Base-by-base conservation (phyloP, 768 basidiomycete genomes). In the Mycena epipterygia region DNA sequence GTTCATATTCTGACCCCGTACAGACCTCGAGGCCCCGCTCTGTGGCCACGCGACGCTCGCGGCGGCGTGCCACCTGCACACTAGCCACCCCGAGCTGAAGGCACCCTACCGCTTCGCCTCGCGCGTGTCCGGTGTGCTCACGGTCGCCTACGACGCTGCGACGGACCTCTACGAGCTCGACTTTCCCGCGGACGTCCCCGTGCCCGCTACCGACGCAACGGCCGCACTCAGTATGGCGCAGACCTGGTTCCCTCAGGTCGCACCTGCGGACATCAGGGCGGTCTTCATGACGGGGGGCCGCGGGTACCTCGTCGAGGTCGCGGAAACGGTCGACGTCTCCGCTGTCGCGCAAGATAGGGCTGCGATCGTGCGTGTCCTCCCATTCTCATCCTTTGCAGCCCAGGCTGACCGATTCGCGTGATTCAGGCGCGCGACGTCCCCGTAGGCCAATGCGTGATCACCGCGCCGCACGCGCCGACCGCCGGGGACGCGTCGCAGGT, bases 41-140 rank as follows among this genome's bases (percentile, higher is more conserved):
- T 73, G 71, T 48, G 67, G 71, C 1, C 71, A 73, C 58, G 71
- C 71, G 39, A 73, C 67, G 17, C 63, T 73, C 35, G 71, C 67
- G 9, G 67, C 67, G 21, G 71, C 62, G 13, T 65, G 49, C 66
- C 59, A 73, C 42, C 67, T 73, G 25, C 71, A 29, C 27, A 5
- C 27, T 7, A 17, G 29, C 33, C 52, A 60, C 42, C 71, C 71
- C 16, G 58, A 73, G 37, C 71, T 73, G 39, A 32, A 53, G 58
- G 33, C 63, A 44, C 71, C 71, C 46, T 73, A 73, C 59, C 71
- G 71, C 67, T 73, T 73, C 46, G 62, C 51, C 25, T 68, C 71
- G 52, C 63, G 71, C 19, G 19, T 57, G 9, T 68, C 71, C 14
- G 71, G 71, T 51, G 44, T 62, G 55, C 68, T 73, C 55, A 55